Evolutionary conservation across 2,329 filamentous ascomycete species (phyloP).

Genomic region (Penicillium sclerotigenum): DNA sequence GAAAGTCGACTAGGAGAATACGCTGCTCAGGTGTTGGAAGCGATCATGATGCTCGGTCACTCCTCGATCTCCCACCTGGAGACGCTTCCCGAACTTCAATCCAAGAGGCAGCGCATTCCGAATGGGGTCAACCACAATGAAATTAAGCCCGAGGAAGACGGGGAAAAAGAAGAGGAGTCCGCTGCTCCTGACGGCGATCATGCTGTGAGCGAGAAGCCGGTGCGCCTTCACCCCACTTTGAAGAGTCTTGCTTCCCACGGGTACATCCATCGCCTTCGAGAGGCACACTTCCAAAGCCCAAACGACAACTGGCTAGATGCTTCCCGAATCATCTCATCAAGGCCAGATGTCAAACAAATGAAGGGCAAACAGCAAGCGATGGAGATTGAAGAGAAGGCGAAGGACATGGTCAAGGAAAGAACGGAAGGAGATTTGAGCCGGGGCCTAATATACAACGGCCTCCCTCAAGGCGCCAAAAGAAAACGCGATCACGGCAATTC

Average conservation of each 20-base stretch:
- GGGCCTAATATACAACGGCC: slow-evolving; percentile 31
- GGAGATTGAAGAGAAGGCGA: slow-evolving; percentile 29
- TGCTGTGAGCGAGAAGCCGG: slow-evolving; percentile 16
- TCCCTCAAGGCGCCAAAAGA: slow-evolving; percentile 37
- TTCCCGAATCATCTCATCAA: slow-evolving; percentile 31
- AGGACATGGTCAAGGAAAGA: slow-evolving; percentile 33
- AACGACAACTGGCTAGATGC: slow-evolving; percentile 41
- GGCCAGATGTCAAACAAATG: slow-evolving; percentile 31
- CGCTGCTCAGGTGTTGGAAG: slow-evolving; percentile 71
- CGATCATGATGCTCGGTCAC: slow-evolving; percentile 73
- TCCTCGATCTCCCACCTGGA: slow-evolving; percentile 54
- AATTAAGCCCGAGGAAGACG: slow-evolving; percentile 20
- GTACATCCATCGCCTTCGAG: slow-evolving; percentile 40
- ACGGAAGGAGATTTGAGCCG: slow-evolving; percentile 36
- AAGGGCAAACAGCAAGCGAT: slow-evolving; percentile 42
- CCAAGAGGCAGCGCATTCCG: slow-evolving; percentile 16
- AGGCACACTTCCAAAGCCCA: slow-evolving; percentile 43
- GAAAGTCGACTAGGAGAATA: slow-evolving; percentile 70
- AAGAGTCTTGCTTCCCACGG: slow-evolving; percentile 42
- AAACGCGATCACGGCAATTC: slow-evolving; percentile 23
- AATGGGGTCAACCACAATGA: slow-evolving; percentile 27
- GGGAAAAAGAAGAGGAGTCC: slow-evolving; percentile 43
- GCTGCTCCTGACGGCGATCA: slow-evolving; percentile 28
- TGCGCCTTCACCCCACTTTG: slow-evolving; percentile 38
- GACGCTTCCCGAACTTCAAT: slow-evolving; percentile 35